Conservation (phyloP, 495 filamentous ascomycete species). For the Neurospora sp. region DNA sequence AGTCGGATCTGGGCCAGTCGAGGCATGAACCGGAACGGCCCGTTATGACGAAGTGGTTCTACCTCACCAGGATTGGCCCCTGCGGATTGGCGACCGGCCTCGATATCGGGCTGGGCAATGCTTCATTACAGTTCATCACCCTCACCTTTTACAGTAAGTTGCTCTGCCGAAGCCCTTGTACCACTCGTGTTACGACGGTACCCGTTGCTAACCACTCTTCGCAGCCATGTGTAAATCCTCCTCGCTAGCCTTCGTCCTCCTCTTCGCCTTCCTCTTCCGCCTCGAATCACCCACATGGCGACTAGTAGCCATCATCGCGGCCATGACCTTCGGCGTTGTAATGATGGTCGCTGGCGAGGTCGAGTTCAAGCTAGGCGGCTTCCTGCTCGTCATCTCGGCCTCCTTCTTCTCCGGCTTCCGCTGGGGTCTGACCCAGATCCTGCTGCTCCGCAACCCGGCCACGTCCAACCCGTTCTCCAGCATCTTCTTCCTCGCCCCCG, state of each 20-base stretch:
- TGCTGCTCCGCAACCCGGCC: constrained; percentile 86
- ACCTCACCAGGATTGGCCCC: constrained; percentile 82
- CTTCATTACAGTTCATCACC: constrained; percentile 87
- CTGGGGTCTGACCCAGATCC: constrained; percentile 94
- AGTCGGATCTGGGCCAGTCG: constrained; percentile 36
- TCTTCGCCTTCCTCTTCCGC: constrained; percentile 92
- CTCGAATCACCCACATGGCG: constrained; percentile 81
- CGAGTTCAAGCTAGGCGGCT: constrained; percentile 81
- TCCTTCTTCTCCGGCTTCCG: constrained; percentile 95
- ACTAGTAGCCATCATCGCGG: constrained; percentile 74
- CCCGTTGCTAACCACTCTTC: constrained; percentile 4
- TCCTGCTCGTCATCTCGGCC: constrained; percentile 82
- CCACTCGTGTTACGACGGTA: neutral
- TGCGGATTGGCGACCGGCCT: constrained; percentile 90
- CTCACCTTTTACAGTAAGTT: constrained; percentile 88
- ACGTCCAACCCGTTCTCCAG: constrained; percentile 95
- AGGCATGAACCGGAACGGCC: constrained; percentile 52
- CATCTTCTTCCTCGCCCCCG: constrained; percentile 90
- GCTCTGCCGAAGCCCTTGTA: neutral
- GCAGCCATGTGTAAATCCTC: constrained; percentile 98
- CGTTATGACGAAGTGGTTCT: constrained; percentile 86
- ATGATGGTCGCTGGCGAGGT: constrained; percentile 99
- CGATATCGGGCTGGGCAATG: constrained; percentile 95
- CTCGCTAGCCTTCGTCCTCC: constrained; percentile 83
- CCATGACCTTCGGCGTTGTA: constrained; percentile 90